phyloP scores from a whole-genome alignment of 2,329 filamentous ascomycete species.

The Elsinoe australis region DNA sequence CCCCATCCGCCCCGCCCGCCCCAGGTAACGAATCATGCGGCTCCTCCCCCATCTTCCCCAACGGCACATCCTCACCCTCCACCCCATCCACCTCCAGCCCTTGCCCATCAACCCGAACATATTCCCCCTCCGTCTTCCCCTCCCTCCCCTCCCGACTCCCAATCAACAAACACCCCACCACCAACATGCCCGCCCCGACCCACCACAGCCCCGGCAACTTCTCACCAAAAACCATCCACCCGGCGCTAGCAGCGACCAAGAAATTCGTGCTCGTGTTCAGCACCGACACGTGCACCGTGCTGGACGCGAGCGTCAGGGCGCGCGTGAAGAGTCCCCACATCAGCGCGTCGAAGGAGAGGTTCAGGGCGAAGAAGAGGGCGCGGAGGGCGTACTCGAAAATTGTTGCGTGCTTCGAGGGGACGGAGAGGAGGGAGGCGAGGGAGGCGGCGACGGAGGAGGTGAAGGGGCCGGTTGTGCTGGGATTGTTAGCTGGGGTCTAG shows the following conservation, averaged over 20 bases:
- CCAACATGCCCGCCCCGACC: slow-evolving; percentile 62
- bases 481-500: not conserved
- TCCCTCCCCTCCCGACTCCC: slow-evolving; percentile 46
- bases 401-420: slow-evolving; percentile 19
- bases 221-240: slow-evolving; percentile 64
- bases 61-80: slow-evolving; percentile 8
- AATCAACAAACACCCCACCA: slow-evolving; percentile 71
- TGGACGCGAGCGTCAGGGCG: slow-evolving; percentile 64
- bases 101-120: slow-evolving; percentile 5
- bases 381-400: slow-evolving; percentile 45
- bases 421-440: slow-evolving; percentile 4
- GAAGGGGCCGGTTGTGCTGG: slow-evolving; percentile 53
- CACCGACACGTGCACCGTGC: slow-evolving; percentile 71
- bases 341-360: slow-evolving; percentile 66
- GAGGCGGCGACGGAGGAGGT: slow-evolving; percentile 31
- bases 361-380: slow-evolving; percentile 63
- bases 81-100: no score
- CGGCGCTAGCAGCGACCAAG: slow-evolving; percentile 66
- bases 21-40: slow-evolving; percentile 8
- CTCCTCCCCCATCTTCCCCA: slow-evolving; percentile 10
- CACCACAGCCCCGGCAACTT: slow-evolving; percentile 67
- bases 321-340: slow-evolving; percentile 83
- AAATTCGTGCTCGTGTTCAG: slow-evolving; percentile 80
- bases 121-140: slow-evolving; percentile 11
- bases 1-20: not conserved